These are phyloP conservation scores for Mortierella sp. DNA, from an alignment of 371 early-diverging fungal genomes.

Conservation along the genomic window DNA sequence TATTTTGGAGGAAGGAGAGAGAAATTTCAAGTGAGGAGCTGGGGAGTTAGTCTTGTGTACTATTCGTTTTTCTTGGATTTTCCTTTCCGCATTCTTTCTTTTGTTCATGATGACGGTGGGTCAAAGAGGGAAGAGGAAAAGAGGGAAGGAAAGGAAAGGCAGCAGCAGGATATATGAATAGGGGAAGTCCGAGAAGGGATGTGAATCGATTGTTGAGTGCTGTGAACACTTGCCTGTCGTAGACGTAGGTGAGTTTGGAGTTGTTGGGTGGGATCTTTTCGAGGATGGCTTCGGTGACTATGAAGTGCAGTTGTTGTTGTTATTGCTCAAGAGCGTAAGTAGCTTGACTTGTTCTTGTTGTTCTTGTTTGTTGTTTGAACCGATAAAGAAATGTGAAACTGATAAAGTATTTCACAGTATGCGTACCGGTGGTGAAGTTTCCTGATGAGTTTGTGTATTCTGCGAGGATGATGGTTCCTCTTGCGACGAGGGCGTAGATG, in stretches of 20 bases:
- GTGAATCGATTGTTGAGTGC: no score
- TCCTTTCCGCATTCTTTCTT: no score
- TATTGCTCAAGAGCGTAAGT: neutral
- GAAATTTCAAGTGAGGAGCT: no score
- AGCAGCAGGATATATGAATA: neutral
- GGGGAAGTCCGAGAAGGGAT: no score
- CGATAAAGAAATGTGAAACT: no score
- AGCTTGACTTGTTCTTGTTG: neutral
- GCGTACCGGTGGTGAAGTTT: slow-evolving; percentile 70
- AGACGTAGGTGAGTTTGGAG: slow-evolving; percentile 92
- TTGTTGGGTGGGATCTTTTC: slow-evolving; percentile 93
- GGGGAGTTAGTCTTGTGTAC: neutral
- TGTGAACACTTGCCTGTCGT: slow-evolving; percentile 76
- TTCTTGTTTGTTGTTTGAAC: neutral
- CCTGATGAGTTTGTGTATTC: slow-evolving; percentile 86
- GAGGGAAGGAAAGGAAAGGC: neutral
- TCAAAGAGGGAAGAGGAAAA: no score
- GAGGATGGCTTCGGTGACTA: slow-evolving; percentile 90
- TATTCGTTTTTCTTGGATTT: neutral
- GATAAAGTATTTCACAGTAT: no score
- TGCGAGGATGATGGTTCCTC: slow-evolving; percentile 78
- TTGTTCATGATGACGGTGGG: no score
- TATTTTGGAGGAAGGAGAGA: slow-evolving; percentile 30
- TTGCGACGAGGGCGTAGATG: slow-evolving; percentile 83
- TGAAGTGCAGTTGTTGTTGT: neutral